Evolutionary conservation across 306 rosid species (phyloP).

Genomic region (Acacia crassicarpa): DNA sequence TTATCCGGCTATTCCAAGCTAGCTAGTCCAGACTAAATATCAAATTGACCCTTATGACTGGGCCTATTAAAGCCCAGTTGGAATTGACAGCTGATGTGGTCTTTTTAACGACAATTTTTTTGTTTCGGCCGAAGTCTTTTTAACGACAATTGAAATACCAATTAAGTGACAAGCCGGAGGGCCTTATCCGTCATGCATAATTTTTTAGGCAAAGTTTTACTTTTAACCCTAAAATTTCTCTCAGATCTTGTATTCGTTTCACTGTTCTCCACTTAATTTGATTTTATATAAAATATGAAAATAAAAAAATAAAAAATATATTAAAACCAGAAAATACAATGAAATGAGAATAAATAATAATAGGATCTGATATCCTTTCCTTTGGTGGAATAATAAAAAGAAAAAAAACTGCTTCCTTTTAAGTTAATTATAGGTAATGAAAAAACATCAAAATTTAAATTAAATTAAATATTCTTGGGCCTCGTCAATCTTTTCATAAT

Average conservation of each 20-base stretch:
- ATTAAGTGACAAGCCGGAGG: background rate
- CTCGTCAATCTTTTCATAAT: no score
- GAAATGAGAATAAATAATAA: no score
- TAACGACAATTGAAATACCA: background rate
- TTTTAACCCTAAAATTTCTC: background rate
- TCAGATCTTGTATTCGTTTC: background rate
- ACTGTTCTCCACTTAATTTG: background rate
- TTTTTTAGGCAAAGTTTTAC: background rate
- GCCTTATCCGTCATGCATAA: background rate
- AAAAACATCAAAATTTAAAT: no score
- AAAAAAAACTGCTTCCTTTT: no score
- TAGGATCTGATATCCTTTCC: background rate
- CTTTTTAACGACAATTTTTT: background rate
- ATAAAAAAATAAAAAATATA: no score
- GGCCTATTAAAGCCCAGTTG: background rate
- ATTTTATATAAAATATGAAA: background rate
- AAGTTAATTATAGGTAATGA: no score
- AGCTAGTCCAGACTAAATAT: background rate
- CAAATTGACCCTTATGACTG: background rate
- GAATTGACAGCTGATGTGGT: background rate
- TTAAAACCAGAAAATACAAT: no score
- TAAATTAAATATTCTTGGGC: no score
- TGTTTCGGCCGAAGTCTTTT: no score
- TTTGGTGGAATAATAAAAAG: background rate
- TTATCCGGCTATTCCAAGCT: background rate